Conservation (phyloP, 2,329 filamentous ascomycete genomes). For the Monosporascus sp. region DNA sequence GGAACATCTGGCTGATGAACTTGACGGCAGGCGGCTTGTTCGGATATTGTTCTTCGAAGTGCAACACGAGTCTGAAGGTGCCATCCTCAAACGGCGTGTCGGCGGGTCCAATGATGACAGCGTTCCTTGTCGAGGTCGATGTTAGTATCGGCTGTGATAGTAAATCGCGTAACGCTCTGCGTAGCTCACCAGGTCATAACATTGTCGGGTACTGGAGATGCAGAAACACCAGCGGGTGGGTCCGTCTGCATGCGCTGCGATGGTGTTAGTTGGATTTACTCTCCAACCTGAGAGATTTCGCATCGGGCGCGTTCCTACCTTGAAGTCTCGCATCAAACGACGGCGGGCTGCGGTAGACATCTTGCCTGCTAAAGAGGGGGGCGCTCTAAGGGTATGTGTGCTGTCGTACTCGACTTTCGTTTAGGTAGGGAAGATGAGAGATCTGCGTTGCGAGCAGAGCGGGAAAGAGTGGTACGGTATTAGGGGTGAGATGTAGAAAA, state of each 20-base stretch:
- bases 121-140: conserved; percentile 62
- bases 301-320: conserved; percentile 49
- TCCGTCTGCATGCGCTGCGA: conserved; percentile 96
- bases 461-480: neutral
- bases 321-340: conserved; percentile 98
- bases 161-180: conserved; percentile 6
- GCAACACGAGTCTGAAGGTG: conserved; percentile 96
- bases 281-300: conserved; percentile 1
- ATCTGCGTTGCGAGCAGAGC: neutral
- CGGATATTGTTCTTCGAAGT: conserved; percentile 97
- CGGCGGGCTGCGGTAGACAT: conserved; percentile 95
- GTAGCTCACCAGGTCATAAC: conserved; percentile 84
- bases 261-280: conserved; percentile 13
- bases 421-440: neutral
- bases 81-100: conserved; percentile 98
- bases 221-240: conserved; percentile 92
- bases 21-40: conserved; percentile 98
- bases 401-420: neutral
- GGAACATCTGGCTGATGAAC: conserved; percentile 99
- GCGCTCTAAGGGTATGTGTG: neutral
- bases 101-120: conserved; percentile 93
- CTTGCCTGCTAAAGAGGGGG: conserved; percentile 19
- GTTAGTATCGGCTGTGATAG: conserved; percentile 19
- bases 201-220: conserved; percentile 91
- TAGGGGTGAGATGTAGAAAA: neutral